phyloP scores from a whole-genome alignment of 495 filamentous ascomycete species.

The Bathelium albidoporum region DNA sequence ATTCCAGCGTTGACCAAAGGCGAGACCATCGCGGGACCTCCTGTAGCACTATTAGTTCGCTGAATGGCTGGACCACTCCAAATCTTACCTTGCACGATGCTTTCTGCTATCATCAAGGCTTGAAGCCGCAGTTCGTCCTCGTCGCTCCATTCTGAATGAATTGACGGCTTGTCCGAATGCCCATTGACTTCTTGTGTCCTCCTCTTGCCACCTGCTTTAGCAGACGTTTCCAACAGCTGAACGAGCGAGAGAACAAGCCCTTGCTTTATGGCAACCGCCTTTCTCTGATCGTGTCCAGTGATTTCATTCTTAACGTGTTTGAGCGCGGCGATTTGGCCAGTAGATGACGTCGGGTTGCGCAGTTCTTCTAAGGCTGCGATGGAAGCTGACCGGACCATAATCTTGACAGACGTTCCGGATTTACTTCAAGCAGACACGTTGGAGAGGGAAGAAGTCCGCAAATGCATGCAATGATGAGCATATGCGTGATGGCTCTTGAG shows the following conservation, averaged over 20 bases:
- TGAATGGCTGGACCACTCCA: background rate
- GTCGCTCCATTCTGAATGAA: conserved; percentile 29
- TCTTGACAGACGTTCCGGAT: background rate
- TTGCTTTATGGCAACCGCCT: conserved; percentile 59
- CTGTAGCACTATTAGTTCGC: conserved; percentile 33
- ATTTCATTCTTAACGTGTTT: conserved; percentile 75
- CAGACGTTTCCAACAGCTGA: conserved; percentile 40
- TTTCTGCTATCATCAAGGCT: conserved; percentile 69
- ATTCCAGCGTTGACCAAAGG: conserved; percentile 58
- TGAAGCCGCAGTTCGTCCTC: conserved; percentile 64
- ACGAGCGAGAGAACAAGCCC: conserved; percentile 63
- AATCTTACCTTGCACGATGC: conserved; percentile 67
- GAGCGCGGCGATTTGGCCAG: conserved; percentile 49
- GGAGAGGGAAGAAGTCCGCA: background rate
- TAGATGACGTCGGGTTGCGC: background rate
- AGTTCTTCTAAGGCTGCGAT: background rate
- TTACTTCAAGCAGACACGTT: background rate
- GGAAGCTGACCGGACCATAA: background rate
- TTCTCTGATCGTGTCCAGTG: conserved; percentile 78
- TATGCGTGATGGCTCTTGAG: no score
- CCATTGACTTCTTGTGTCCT: conserved; percentile 11
- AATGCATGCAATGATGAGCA: background rate
- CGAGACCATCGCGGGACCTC: conserved; percentile 66
- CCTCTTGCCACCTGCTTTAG: conserved; percentile 31
- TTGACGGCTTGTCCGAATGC: conserved; percentile 8